Base-by-base conservation (phyloP, 2,329 filamentous ascomycete genomes). In the Pseudogymnoascus sp. region DNA sequence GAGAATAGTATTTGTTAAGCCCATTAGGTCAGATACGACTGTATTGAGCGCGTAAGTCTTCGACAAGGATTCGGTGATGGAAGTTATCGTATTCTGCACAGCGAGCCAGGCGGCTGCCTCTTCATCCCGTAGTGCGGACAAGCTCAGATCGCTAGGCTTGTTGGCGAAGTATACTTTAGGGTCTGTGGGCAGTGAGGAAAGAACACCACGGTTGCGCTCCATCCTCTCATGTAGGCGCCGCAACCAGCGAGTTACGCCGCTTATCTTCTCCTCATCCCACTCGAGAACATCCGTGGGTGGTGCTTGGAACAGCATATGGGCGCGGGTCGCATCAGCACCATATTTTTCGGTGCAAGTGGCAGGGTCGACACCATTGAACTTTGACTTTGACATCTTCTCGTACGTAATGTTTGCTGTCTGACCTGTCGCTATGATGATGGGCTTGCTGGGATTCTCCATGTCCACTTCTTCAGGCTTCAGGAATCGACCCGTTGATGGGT, bases 351-450 rank as follows among this genome's bases (percentile, higher is more conserved):
- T 90, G 67, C 89, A 90, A 0, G 79, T 80, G 0, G 84, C 86
- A 0, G 92, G 92, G 72, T 96, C 91, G 6, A 96, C 90, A 25
- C 92, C 92, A 72, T 96, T 96, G 77, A 95, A 82, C 75, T 96
- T 96, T 71, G 90, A 96, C 77, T 96, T 96, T 41, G 90, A 95
- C 92, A 96, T 96, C 74, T 96, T 96, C 74, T 96, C 92, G 70
- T 84, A 96, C 1, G 85, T 87, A 16, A 92, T 76, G 28, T 79
- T 83, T 1, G 89, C 85, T 0, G 72, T 71, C 60, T 82, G 76
- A 3, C 85, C 84, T 0, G 85, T 89, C 0, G 82, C 80, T 16
- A 80, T 80, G n/a, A 95, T 83, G 63, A 80, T 79, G 0, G 89
- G 89, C 11, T 78, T 77, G 0, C 79, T 76, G 0, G 82, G 78